These are phyloP conservation scores for Podochytrium sp. DNA, from an alignment of 192 early-diverging fungal species.

Conservation along the genomic window DNA sequence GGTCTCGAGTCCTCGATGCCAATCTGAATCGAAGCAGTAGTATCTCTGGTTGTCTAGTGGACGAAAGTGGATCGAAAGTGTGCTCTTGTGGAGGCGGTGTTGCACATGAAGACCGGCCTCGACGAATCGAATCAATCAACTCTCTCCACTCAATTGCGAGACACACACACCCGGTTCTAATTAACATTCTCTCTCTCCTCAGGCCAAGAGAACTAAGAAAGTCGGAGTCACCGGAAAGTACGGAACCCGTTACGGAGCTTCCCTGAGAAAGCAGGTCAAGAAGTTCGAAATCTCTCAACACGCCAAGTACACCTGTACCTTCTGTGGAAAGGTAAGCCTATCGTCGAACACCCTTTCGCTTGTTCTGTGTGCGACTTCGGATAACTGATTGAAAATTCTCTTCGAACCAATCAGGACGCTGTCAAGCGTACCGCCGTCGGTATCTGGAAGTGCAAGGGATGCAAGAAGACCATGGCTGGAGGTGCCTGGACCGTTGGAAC, in stretches of 20 bases:
- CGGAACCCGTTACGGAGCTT: slow-evolving; percentile 99
- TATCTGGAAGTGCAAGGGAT: slow-evolving; percentile 98
- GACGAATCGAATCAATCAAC: too few species aligned
- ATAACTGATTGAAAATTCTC: background rate
- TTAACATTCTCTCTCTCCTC: background rate
- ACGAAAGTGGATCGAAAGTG: too few species aligned
- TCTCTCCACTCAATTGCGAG: too few species aligned
- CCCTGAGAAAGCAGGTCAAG: slow-evolving; percentile 94
- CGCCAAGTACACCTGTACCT: slow-evolving; percentile 98
- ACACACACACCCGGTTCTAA: too few species aligned
- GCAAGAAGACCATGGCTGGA: slow-evolving; percentile 93
- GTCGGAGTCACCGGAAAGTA: slow-evolving; percentile 99
- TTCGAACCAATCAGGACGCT: too few species aligned
- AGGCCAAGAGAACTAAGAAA: slow-evolving; percentile 93
- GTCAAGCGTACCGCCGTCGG: slow-evolving; percentile 95
- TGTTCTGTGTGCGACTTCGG: background rate
- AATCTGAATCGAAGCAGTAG: too few species aligned
- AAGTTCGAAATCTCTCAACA: slow-evolving; percentile 99
- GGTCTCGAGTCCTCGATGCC: too few species aligned
- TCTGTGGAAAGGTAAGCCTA: slow-evolving; percentile 93
- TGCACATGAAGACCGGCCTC: too few species aligned
- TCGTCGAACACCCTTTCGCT: background rate
- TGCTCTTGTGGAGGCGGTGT: too few species aligned
- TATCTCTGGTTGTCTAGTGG: too few species aligned
- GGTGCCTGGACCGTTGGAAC: slow-evolving; percentile 97